Percentiles rank a stretch among this genome's conserved stretches.
Conservation (phyloP, 768 basidiomycete species). For the Serendipita vermifera region DNA sequence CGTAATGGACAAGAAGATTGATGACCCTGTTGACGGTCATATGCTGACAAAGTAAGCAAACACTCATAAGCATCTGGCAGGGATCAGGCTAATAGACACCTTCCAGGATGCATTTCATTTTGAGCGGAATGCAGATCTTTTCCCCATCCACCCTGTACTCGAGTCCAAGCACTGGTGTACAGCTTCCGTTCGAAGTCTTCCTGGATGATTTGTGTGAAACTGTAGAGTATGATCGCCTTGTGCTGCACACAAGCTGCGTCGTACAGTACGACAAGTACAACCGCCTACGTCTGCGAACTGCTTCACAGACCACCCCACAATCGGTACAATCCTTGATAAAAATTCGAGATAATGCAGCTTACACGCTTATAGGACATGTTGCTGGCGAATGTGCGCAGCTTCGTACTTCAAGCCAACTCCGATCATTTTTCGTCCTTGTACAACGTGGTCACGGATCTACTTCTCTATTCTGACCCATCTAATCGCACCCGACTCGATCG, state of each 20-base stretch:
- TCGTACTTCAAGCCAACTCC: conserved; percentile 75
- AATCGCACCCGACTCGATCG: conserved; percentile 66
- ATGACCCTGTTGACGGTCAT: conserved; percentile 74
- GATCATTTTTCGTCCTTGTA: conserved; percentile 76
- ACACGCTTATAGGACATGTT: conserved; percentile 52
- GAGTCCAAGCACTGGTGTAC: conserved; percentile 25
- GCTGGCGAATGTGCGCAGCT: conserved; percentile 66
- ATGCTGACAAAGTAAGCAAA: conserved; percentile 64
- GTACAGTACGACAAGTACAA: conserved; percentile 94
- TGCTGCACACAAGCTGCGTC: conserved; percentile 74
- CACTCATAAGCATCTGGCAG: conserved; percentile 7
- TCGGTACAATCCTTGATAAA: neutral
- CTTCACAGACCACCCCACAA: conserved; percentile 4
- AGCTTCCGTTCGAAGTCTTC: conserved; percentile 81
- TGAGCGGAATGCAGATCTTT: conserved; percentile 80
- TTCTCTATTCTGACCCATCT: conserved; percentile 81
- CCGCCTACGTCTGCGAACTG: conserved; percentile 63
- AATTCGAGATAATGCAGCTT: conserved; percentile 1
- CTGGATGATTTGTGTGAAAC: conserved; percentile 77
- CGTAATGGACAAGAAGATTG: conserved; percentile 68
- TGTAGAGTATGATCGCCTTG: conserved; percentile 72
- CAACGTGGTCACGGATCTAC: conserved; percentile 69
- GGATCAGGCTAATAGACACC: neutral
- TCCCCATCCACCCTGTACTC: conserved; percentile 34
- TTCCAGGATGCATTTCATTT: conserved; percentile 57